Conservation (phyloP, 106 monocot species). For the Dendrobium catenatum region DNA sequence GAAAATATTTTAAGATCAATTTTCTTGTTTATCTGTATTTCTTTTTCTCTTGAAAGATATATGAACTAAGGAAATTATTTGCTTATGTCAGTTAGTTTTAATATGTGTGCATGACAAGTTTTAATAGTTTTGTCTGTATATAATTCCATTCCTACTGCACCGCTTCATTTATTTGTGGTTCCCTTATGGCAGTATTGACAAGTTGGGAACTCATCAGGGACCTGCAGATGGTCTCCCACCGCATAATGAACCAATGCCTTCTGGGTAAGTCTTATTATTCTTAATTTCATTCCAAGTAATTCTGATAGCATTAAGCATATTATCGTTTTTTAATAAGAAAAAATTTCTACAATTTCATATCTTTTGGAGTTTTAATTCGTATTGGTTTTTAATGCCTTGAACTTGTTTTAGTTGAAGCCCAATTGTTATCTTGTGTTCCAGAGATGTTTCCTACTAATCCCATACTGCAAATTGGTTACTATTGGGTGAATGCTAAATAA, state of each 20-base stretch:
- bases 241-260: neutral
- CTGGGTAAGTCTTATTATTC: conserved; percentile 1
- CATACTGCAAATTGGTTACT: neutral
- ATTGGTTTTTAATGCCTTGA: neutral
- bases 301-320: neutral
- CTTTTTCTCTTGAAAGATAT: neutral
- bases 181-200: neutral
- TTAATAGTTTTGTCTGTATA: neutral
- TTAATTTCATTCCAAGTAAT: neutral
- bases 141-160: neutral
- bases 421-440: neutral
- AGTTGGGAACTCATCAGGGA: neutral
- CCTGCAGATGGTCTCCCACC: neutral
- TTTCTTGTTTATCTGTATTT: neutral
- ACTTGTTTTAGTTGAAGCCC: neutral
- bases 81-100: neutral
- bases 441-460: neutral
- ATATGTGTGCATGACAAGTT: neutral
- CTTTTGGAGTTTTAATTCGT: neutral
- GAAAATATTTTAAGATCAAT: neutral
- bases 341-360: neutral
- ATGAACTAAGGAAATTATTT: neutral
- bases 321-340: neutral
- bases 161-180: neutral
- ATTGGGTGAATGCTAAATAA: neutral